These are phyloP conservation scores for Apostasia shenzhenica DNA, from an alignment of 106 monocot species.

Conservation along the genomic window DNA sequence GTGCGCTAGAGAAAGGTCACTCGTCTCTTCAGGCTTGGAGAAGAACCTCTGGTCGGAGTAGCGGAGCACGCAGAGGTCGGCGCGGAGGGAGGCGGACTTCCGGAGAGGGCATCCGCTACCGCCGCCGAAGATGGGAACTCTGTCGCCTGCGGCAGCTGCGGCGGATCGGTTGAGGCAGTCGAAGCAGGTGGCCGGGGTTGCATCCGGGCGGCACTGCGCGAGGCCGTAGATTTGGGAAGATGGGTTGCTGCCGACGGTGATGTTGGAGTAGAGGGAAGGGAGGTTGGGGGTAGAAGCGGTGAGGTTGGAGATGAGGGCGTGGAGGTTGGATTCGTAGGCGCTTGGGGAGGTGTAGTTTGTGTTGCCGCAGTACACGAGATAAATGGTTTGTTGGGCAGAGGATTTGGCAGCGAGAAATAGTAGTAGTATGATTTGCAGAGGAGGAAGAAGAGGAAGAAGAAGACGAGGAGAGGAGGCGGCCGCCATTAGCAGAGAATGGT, in stretches of 20 bases:
- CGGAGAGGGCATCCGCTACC: background rate
- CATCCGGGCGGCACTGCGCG: background rate
- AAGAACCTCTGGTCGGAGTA: slow-evolving; percentile 21
- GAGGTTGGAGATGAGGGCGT: background rate
- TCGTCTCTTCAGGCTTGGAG: background rate
- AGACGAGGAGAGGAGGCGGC: background rate
- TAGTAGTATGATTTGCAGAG: background rate
- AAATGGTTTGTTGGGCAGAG: background rate
- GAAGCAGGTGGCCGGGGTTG: background rate
- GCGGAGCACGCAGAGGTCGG: slow-evolving; percentile 21
- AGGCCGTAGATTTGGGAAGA: background rate
- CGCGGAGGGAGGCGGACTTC: slow-evolving; percentile 9
- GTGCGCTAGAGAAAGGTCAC: background rate
- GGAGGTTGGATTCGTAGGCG: background rate
- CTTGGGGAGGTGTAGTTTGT: background rate
- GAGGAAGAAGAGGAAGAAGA: background rate
- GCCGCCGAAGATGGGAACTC: background rate
- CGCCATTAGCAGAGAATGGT: too few relatives aligned
- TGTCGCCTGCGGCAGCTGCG: background rate
- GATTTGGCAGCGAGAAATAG: background rate
- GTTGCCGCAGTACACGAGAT: background rate
- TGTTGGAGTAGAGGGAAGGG: background rate
- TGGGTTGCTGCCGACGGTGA: background rate
- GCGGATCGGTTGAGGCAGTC: background rate
- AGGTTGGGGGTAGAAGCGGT: background rate